These are phyloP conservation scores for Geotrichum carabidarum DNA, from an alignment of 1,139 yeast species.

Conservation along the genomic window DNA sequence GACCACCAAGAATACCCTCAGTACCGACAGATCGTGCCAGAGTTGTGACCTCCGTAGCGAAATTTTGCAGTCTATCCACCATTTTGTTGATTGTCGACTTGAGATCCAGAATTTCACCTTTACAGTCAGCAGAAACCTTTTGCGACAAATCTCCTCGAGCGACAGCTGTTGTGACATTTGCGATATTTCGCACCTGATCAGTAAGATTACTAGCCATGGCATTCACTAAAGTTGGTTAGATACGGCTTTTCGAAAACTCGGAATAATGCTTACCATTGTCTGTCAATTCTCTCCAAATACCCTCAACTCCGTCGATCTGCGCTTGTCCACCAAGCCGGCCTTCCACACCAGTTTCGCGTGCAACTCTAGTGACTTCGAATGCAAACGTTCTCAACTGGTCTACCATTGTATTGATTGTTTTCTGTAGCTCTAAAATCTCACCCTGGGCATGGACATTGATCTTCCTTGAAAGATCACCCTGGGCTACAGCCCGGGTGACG, in stretches of 20 bases:
- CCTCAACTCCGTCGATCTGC: conserved; percentile 74
- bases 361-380: conserved; percentile 80
- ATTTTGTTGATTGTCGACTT: conserved; percentile 74
- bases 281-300: conserved; percentile 84
- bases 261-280: conserved; percentile 50
- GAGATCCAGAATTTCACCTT: conserved; percentile 78
- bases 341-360: conserved; percentile 84
- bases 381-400: conserved; percentile 85
- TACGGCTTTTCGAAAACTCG: conserved; percentile 27
- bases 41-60: conserved; percentile 84
- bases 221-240: conserved; percentile 55
- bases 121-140: conserved; percentile 83
- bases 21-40: conserved; percentile 87
- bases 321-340: conserved; percentile 89
- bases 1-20: conserved; percentile 84
- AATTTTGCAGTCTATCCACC: conserved; percentile 85
- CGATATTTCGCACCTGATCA: conserved; percentile 83
- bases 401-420: conserved; percentile 81
- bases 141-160: conserved; percentile 86
- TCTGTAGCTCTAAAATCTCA: conserved; percentile 70
- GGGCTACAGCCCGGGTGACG: conserved; percentile 78
- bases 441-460: conserved; percentile 84
- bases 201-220: conserved; percentile 88
- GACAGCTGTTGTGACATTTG: conserved; percentile 86
- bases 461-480: conserved; percentile 70